A percentile compares a stretch with the other conserved stretches of the same genome.
Conservation (phyloP, 2,329 filamentous ascomycete genomes). For the Penicillium sp. region DNA sequence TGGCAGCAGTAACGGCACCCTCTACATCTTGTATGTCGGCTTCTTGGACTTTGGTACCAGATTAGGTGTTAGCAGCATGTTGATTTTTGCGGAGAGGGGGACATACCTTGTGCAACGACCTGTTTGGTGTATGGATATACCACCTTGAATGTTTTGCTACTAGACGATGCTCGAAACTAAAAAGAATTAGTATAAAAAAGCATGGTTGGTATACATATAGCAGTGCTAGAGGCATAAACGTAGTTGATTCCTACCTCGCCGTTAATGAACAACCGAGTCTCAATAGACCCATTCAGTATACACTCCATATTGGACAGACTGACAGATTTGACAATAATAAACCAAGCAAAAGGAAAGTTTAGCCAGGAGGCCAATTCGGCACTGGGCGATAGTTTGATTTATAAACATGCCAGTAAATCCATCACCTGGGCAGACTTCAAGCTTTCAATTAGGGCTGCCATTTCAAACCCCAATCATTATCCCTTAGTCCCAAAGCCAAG, state of each 20-base stretch:
- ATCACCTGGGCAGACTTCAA: background rate
- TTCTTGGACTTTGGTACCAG: constrained; percentile 29
- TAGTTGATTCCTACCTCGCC: constrained; percentile 25
- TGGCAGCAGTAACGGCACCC: constrained; percentile 39
- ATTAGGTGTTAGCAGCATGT: background rate
- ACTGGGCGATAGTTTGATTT: background rate
- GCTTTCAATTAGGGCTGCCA: background rate
- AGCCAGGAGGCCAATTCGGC: background rate
- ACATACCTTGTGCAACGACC: constrained; percentile 29
- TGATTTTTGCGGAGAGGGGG: background rate
- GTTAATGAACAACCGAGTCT: constrained; percentile 38
- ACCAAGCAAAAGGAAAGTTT: background rate
- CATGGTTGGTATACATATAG: background rate
- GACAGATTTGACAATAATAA: background rate
- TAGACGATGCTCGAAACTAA: constrained; percentile 31
- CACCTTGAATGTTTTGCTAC: constrained; percentile 32
- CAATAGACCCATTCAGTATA: constrained; percentile 21
- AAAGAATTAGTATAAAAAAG: background rate
- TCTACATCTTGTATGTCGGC: constrained; percentile 36
- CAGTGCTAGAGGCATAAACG: too few relatives aligned
- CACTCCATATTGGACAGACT: constrained; percentile 13
- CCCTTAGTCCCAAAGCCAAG: background rate
- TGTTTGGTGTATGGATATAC: constrained; percentile 34
- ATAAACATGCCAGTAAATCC: background rate
- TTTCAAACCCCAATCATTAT: background rate